Evolutionary conservation across 441 rosid species (phyloP), one percentile per base, ranked within the genome.

Genomic region (Melastoma candidum): DNA sequence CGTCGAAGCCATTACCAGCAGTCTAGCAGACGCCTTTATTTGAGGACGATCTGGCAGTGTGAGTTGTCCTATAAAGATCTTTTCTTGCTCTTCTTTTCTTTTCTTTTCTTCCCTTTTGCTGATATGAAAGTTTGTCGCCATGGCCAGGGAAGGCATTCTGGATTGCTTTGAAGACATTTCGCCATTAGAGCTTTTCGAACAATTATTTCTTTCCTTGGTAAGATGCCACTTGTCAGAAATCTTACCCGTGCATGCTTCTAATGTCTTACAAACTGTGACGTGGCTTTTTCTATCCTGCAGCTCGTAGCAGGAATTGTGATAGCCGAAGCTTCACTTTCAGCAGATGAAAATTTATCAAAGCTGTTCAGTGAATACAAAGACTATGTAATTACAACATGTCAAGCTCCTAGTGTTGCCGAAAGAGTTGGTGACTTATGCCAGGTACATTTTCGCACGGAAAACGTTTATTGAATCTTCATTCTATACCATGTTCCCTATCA

Each of bases 11-110:
- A 45, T 56, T 86, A 48, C 97, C 98, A 47, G 96, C 97, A 26
- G 82, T 82, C 63, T 86, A 78, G 71, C 98, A 93, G 68, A 68
- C 90, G 49, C 98, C 98, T 41, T 76, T 88, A n/a, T 88, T 74
- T 47, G 98, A 93, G 53, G 95, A 83, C 77, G 98, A 93, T 63
- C 78, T 93, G 68, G 89, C 87, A 56, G 95, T 86, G 98, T 93
- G 84, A 82, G 95, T 80, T 52, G 50, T 32, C 41, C 5, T 32
- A 32, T 32, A 53, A 67, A 57, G 39, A 47, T 52, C 24, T 32
- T 2, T 14, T 17, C 22, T 17, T 44, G 13, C 26, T 55, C 11
- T 57, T 46, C 39, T 13, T 48, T 52, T 12, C 50, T 56, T 39
- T 48, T 12, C 27, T 47, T 49, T 63, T 44, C 17, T 12, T 47